Base-by-base conservation (phyloP, 495 filamentous ascomycete genomes). In the Tirmania nivea region DNA sequence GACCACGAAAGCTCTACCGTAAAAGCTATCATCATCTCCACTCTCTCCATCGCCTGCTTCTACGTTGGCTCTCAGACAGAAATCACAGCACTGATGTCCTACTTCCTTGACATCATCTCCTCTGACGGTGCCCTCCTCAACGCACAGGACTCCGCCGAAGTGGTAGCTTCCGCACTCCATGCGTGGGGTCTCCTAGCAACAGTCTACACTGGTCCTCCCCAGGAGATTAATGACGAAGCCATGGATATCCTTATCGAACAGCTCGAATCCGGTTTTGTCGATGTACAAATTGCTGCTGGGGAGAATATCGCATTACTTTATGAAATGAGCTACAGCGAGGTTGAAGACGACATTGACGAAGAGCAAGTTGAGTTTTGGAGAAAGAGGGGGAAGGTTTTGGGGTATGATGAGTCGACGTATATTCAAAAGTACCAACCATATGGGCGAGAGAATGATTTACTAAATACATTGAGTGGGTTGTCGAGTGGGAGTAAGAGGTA, bases 181-280 rank as follows among this genome's bases (percentile, higher is more conserved):
- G 81, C 83, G 57, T 95, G 87, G 87, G 88, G 85, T 10, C 84
- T 86, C 58, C 72, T 94, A 10, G 84, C 81, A 10, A 92, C 83
- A 10, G 77, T 82, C 47, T 66, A 93, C 35, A 85, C 94, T 3
- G 48, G 25, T 12, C 85, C 94, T 57, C 70, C 94, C 34, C 78
- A 86, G 59, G 73, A 71, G 7, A 73, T 83, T 49, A 85, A 79
- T 53, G 81, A 84, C 50, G 70, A 75, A 6, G 79, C 83, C 10
- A 80, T 94, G 60, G 83, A 93, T 53, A 81, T 82, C 7, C 86
- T 96, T 61, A 79, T 86, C 34, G 89, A 95, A 48, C 90, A 97
- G 65, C 75, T 97, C 31, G 77, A 85, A 42, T 87, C 83, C 61
- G 70, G 72, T 35, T 81, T 88, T 54, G 69, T 81, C 0, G 68